Conservation (phyloP, 2,329 filamentous ascomycete species). For the Colletotrichum shisoi region DNA sequence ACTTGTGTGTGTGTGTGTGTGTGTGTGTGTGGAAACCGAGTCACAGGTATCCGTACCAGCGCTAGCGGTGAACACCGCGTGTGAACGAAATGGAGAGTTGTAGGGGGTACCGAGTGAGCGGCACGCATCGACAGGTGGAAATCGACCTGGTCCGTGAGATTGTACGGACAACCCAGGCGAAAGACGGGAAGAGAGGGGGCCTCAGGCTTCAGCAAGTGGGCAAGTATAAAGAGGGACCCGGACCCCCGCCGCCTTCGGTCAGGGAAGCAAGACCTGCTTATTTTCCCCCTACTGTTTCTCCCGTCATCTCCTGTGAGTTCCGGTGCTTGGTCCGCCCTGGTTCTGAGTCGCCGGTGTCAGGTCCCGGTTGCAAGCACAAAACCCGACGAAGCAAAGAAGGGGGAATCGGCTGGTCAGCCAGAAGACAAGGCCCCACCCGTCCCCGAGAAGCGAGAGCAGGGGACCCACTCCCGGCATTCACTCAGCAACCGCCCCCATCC, state of each 20-base stretch:
- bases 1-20: constrained; percentile 5
- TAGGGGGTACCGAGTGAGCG: background rate
- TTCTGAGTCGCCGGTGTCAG: constrained; percentile 34
- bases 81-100: constrained; percentile 8
- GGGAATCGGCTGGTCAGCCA: constrained; percentile 28
- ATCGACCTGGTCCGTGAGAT: constrained; percentile 28
- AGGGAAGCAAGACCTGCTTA: constrained; percentile 16
- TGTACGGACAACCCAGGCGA: constrained; percentile 38
- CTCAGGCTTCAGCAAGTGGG: constrained; percentile 29
- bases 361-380: constrained; percentile 34
- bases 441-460: constrained; percentile 27
- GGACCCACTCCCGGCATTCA: constrained; percentile 35
- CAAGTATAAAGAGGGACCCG: constrained; percentile 37
- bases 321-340: constrained; percentile 31
- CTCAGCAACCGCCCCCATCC: constrained; percentile 32
- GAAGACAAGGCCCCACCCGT: constrained; percentile 23
- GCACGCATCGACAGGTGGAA: background rate
- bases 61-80: constrained; percentile 14
- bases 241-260: constrained; percentile 36
- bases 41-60: constrained; percentile 21
- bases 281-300: constrained; percentile 29
- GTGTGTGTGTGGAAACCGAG: constrained; percentile 20
- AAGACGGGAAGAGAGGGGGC: constrained; percentile 20
- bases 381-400: constrained; percentile 27
- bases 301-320: constrained; percentile 28